Conservation (phyloP, 108 stramenopile genomes). For the Nitzschia sp. region DNA sequence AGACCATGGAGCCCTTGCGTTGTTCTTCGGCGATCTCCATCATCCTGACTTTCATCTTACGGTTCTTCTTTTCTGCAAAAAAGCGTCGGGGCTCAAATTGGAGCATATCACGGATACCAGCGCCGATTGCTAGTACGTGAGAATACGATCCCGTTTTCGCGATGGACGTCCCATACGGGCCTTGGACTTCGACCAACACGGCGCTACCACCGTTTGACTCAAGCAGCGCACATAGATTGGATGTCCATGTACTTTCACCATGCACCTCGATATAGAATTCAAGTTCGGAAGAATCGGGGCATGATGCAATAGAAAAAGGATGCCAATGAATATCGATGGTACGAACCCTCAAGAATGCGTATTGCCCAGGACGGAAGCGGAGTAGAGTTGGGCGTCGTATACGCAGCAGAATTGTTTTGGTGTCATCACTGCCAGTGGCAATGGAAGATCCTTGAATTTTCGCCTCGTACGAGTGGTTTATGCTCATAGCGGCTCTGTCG, state of each 20-base stretch:
- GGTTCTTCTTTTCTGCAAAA: conserved; percentile 16
- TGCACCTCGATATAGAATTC: conserved; percentile 48
- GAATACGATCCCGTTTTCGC: conserved; percentile 27
- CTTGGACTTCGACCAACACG: conserved; percentile 37
- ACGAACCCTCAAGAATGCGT: conserved; percentile 33
- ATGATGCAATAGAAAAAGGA: conserved; percentile 44
- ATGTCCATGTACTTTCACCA: conserved; percentile 32
- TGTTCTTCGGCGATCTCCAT: background rate
- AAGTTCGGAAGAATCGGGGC: conserved; percentile 28
- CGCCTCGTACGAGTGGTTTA: conserved; percentile 39
- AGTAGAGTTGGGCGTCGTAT: conserved; percentile 37
- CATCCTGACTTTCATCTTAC: background rate
- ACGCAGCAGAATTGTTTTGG: conserved; percentile 40
- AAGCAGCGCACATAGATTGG: conserved; percentile 22
- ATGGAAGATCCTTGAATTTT: conserved; percentile 9
- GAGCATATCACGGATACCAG: conserved; percentile 34
- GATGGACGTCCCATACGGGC: conserved; percentile 49
- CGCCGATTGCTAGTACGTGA: conserved; percentile 40
- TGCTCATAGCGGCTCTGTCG: conserved; percentile 40
- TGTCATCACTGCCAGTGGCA: conserved; percentile 11
- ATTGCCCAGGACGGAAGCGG: conserved; percentile 46
- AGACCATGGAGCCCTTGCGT: background rate
- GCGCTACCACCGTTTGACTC: background rate
- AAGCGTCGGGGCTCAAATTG: conserved; percentile 30
- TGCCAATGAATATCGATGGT: conserved; percentile 35